Conservation (phyloP, 2,329 filamentous ascomycete genomes). For the Pleurostoma richardsiae region DNA sequence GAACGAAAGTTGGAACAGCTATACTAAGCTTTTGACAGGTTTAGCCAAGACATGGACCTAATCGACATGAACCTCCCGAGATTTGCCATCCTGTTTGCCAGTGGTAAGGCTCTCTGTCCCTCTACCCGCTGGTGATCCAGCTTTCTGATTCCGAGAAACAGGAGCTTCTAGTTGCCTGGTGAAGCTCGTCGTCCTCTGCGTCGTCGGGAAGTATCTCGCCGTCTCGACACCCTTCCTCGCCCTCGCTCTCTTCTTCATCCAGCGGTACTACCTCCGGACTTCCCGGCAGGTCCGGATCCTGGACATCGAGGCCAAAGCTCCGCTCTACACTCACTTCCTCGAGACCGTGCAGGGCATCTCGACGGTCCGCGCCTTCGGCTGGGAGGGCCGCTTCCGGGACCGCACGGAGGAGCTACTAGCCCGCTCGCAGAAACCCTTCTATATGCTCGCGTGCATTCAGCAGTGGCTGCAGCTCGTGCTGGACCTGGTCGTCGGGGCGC, state of each 20-base stretch:
- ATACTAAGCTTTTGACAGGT: not conserved
- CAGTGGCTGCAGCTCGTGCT: constrained; percentile 12
- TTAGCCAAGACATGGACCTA: constrained; percentile 5
- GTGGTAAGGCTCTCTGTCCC: not conserved
- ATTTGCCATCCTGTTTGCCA: not conserved
- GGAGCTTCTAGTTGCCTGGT: not conserved
- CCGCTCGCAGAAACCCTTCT: constrained; percentile 10
- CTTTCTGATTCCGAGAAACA: not conserved
- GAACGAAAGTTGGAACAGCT: too few species aligned
- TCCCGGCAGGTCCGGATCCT: constrained; percentile 1
- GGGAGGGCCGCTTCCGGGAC: not conserved
- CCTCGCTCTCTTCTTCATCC: not conserved
- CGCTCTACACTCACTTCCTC: not conserved
- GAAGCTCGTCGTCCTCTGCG: not conserved
- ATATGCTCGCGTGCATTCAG: constrained; percentile 11
- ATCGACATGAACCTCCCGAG: constrained; percentile 5
- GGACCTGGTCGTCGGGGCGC: constrained; percentile 8
- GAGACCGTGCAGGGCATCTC: not conserved
- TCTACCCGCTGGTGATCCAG: not conserved
- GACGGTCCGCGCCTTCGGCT: constrained; percentile 6
- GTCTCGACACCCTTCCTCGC: not conserved
- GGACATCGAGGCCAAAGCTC: constrained; percentile 2
- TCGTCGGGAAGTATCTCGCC: not conserved
- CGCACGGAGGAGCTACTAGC: constrained; percentile 4
- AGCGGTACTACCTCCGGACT: constrained; percentile 1